Evolutionary conservation across 2,329 filamentous ascomycete species (phyloP).

Genomic region (Proliferodiscus dingleyae): DNA sequence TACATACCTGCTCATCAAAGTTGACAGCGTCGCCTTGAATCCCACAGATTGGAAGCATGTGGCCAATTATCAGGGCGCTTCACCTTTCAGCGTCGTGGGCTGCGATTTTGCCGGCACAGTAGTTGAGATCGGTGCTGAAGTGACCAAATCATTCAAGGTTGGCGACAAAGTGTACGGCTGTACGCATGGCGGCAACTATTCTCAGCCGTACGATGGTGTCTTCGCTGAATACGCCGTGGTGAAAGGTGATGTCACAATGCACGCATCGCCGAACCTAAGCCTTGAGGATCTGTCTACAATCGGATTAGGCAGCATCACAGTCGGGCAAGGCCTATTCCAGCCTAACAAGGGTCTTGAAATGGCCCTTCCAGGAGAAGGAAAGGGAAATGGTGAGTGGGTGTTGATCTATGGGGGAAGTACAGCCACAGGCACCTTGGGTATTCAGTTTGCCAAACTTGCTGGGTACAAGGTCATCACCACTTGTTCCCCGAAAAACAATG

Average conservation of each 20-base stretch:
- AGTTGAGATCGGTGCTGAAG: constrained; percentile 12
- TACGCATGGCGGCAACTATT: constrained; percentile 12
- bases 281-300: constrained; percentile 14
- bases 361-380: constrained; percentile 6
- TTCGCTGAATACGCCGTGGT: constrained; percentile 18
- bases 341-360: constrained; percentile 10
- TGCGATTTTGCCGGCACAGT: constrained; percentile 19
- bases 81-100: constrained; percentile 11
- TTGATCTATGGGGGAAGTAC: constrained; percentile 30
- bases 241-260: constrained; percentile 16
- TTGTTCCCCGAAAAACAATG: constrained; percentile 34
- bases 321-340: constrained; percentile 20
- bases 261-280: constrained; percentile 1
- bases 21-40: constrained; percentile 14
- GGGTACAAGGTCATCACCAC: constrained; percentile 30
- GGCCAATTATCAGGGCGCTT: neutral
- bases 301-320: constrained; percentile 13
- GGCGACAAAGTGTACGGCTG: constrained; percentile 18
- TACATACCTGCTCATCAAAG: constrained; percentile 12
- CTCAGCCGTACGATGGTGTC: constrained; percentile 12
- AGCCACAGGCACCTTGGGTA: constrained; percentile 27
- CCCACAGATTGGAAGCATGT: constrained; percentile 17
- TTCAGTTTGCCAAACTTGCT: constrained; percentile 29
- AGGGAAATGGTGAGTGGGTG: constrained; percentile 26
- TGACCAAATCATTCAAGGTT: constrained; percentile 13